phyloP scores from a whole-genome alignment of 805 yeast species.

The Sungouiozyma ichnusensis region DNA sequence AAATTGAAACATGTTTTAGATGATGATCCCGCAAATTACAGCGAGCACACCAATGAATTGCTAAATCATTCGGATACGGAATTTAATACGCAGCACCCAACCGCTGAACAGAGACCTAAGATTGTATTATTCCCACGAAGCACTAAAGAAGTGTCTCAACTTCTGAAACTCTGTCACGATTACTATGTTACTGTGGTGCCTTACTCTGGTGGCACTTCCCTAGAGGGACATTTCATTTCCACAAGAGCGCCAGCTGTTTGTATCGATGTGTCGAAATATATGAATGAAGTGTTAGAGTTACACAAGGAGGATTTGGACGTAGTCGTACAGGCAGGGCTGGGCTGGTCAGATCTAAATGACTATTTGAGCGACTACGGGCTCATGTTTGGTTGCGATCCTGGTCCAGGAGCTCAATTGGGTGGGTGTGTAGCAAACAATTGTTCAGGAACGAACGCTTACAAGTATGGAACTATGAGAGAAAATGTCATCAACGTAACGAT shows the following conservation, averaged over 20 bases:
- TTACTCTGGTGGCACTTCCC: slow-evolving; percentile 65
- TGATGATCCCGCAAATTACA: slow-evolving; percentile 24
- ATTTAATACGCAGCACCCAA: slow-evolving; percentile 54
- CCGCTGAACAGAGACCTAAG: slow-evolving; percentile 45
- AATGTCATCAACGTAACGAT: slow-evolving; percentile 59
- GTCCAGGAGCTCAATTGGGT: slow-evolving; percentile 73
- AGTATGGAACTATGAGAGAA: slow-evolving; percentile 76
- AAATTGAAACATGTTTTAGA: slow-evolving; percentile 35
- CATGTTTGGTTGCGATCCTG: slow-evolving; percentile 68
- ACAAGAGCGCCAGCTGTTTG: slow-evolving; percentile 59
- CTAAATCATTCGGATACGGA: slow-evolving; percentile 49
- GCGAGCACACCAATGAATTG: slow-evolving; percentile 32
- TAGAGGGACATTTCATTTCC: slow-evolving; percentile 74
- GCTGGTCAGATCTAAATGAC: slow-evolving; percentile 63
- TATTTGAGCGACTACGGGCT: slow-evolving; percentile 38
- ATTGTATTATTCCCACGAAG: slow-evolving; percentile 51
- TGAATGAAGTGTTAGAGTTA: slow-evolving; percentile 47
- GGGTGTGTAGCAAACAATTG: slow-evolving; percentile 74
- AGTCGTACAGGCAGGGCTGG: slow-evolving; percentile 67
- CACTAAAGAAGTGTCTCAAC: slow-evolving; percentile 55
- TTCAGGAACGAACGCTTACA: slow-evolving; percentile 69
- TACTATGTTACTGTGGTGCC: slow-evolving; percentile 65
- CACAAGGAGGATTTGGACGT: slow-evolving; percentile 61
- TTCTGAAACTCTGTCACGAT: slow-evolving; percentile 52
- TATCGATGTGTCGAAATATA: slow-evolving; percentile 43